Evolutionary conservation across 169 alveolate genomes (phyloP).

Genomic region (Plasmodium yoelii): DNA sequence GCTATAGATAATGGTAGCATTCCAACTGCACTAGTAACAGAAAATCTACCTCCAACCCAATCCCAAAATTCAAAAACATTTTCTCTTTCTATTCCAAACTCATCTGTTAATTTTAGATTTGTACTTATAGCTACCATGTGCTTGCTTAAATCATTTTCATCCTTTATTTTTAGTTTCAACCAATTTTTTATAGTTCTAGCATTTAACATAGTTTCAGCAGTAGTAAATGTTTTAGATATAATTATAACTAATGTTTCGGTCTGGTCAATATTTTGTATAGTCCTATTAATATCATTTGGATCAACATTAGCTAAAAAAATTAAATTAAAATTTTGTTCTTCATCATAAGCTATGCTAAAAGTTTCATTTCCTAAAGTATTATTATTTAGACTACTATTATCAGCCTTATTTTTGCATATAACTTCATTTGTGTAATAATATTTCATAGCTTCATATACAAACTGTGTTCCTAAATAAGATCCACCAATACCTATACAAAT

Average conservation of each 20-base stretch:
- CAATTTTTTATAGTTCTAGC: conserved; percentile 94
- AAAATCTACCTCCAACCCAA: conserved; percentile 99
- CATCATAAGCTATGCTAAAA: conserved; percentile 65
- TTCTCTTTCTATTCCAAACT: conserved; percentile 95
- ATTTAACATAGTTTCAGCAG: conserved; percentile 99
- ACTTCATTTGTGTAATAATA: conserved; percentile 78
- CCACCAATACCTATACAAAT: conserved; percentile 99
- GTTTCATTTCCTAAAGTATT: conserved; percentile 40
- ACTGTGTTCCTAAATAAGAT: conserved; percentile 96
- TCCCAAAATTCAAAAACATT: conserved; percentile 99
- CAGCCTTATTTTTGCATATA: neutral
- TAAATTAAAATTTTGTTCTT: conserved; percentile 80
- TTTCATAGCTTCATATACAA: conserved; percentile 94
- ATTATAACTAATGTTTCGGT: conserved; percentile 87
- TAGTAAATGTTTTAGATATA: conserved; percentile 99
- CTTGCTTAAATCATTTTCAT: conserved; percentile 79
- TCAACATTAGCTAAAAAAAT: conserved; percentile 99
- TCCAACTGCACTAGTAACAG: conserved; percentile 99
- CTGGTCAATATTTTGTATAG: conserved; percentile 92
- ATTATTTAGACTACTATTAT: neutral
- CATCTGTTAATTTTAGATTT: conserved; percentile 91
- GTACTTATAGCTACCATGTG: conserved; percentile 97
- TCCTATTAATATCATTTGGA: conserved; percentile 96
- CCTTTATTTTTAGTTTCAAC: conserved; percentile 87
- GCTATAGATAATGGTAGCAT: conserved; percentile 95